Base-by-base conservation (phyloP, 2,329 filamentous ascomycete genomes). In the Cercospora nicotianae region DNA sequence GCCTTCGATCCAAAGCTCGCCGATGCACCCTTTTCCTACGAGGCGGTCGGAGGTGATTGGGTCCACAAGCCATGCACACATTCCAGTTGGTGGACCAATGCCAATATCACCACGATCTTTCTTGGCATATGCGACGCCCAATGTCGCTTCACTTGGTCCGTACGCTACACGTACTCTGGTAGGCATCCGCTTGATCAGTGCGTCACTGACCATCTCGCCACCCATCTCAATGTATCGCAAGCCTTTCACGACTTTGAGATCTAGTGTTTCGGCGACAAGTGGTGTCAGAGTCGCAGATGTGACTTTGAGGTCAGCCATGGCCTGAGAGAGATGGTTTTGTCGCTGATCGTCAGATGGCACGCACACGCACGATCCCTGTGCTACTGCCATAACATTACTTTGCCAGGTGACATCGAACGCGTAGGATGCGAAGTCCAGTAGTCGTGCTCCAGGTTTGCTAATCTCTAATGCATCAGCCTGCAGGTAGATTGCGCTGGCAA, bases 1-100 rank as follows among this genome's bases (percentile, higher is more conserved):
- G 12, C 82, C 81, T 68, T 82, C 81, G 2, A 84, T 67, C 0
- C 83, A 70, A 57, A 84, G 71, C 67, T 84, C 82, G n/a, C 82
- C 82, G 5, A 82, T 74, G 26, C 78, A 77, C 9, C 82, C 83
- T 7, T 83, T 73, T 0, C 82, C 80, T 1, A 80, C 59, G 0
- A 75, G 55, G 3, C 28, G 28, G 5, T 59, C 55, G 3, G 30
- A 57, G 33, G 64, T 51, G 28, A 23, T 33, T 7, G 66, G 61
- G 31, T 65, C 62, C 18, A 67, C 61, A 20, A 67, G 59, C 67
- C 67, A 68, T 20, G 31, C 28, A 23, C 28, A 36, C 28, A 59
- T 36, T 18, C 55, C 55, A 36, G 55, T 12, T 2, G 31, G 55
- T 1, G n/a, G 55, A 10, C 55, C 55, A 23, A 59, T 59, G 28